Evolutionary conservation across 352 stramenopile species (phyloP).

Genomic region (Phytophthora brassicae): DNA sequence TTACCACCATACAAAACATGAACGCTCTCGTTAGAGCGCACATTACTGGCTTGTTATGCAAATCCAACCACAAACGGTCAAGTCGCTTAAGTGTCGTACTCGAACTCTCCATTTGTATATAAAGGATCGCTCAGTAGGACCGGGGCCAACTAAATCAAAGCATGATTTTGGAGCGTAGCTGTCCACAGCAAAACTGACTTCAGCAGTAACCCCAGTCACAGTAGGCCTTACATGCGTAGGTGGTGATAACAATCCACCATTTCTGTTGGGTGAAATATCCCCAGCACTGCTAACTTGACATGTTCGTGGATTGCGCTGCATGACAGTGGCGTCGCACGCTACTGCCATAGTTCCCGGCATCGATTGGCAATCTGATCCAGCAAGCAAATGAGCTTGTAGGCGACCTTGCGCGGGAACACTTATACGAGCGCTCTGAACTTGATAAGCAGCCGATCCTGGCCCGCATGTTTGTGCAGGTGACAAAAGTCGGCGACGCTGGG

Average conservation of each 20-base stretch:
- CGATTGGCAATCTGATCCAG: too few species aligned
- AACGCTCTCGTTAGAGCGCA: conserved; percentile 3
- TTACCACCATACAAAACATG: background rate
- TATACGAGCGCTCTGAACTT: too few species aligned
- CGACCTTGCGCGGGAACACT: too few species aligned
- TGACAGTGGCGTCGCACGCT: too few species aligned
- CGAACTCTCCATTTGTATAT: background rate
- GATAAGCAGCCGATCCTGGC: too few species aligned
- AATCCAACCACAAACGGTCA: background rate
- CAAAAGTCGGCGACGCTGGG: too few species aligned
- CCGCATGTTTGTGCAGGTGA: too few species aligned
- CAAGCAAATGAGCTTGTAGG: too few species aligned
- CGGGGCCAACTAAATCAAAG: background rate
- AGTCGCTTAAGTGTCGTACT: background rate
- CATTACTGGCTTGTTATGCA: background rate
- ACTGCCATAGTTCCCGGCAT: background rate
- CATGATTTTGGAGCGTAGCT: background rate
- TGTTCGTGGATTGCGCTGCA: too few species aligned
- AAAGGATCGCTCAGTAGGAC: background rate
- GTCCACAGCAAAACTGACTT: background rate
- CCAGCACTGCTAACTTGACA: too few species aligned
- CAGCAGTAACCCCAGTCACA: background rate
- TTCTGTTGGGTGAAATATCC: too few species aligned
- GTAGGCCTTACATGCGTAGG: background rate
- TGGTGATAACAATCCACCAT: too few species aligned